These are phyloP conservation scores for Paratinospora sagittata DNA, from an alignment of 164 flowering plant genomes.

Conservation along the genomic window DNA sequence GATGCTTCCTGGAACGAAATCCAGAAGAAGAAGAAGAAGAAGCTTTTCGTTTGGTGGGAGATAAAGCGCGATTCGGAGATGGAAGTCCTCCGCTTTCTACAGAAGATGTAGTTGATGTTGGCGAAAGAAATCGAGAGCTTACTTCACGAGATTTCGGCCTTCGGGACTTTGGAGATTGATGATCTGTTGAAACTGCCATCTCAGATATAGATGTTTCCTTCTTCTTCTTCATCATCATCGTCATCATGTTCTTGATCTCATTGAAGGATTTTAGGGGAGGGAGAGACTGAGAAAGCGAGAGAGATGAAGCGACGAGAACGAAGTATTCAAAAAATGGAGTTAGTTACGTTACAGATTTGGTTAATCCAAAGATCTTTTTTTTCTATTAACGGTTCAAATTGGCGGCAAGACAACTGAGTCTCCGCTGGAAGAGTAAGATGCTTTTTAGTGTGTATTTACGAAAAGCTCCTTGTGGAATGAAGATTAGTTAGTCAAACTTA, in stretches of 20 bases:
- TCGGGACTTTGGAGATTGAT: slow-evolving; percentile 25
- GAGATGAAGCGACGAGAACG: background rate
- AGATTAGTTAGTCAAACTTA: background rate
- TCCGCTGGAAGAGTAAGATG: too few species aligned
- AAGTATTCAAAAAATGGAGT: background rate
- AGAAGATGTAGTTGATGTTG: slow-evolving; percentile 16
- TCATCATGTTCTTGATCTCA: background rate
- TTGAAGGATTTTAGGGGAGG: background rate
- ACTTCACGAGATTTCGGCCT: slow-evolving; percentile 49
- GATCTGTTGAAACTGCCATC: slow-evolving; percentile 17
- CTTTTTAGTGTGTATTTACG: background rate
- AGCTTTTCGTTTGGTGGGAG: slow-evolving; percentile 33
- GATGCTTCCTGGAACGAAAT: slow-evolving; percentile 25
- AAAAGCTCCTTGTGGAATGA: background rate
- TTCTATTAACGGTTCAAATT: background rate
- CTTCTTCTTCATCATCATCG: background rate
- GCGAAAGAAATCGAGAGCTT: slow-evolving; percentile 57
- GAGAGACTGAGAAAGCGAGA: background rate
- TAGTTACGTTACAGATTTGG: background rate
- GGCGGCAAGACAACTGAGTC: background rate
- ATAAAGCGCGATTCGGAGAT: slow-evolving; percentile 32
- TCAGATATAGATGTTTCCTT: slow-evolving; percentile 16
- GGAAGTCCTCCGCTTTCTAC: slow-evolving; percentile 15
- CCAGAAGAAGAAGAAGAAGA: background rate
- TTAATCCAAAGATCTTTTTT: background rate